Percentiles rank a stretch among this genome's conserved stretches.
Conservation (phyloP, 2,329 filamentous ascomycete species). For the Hypomyces rosellus region DNA sequence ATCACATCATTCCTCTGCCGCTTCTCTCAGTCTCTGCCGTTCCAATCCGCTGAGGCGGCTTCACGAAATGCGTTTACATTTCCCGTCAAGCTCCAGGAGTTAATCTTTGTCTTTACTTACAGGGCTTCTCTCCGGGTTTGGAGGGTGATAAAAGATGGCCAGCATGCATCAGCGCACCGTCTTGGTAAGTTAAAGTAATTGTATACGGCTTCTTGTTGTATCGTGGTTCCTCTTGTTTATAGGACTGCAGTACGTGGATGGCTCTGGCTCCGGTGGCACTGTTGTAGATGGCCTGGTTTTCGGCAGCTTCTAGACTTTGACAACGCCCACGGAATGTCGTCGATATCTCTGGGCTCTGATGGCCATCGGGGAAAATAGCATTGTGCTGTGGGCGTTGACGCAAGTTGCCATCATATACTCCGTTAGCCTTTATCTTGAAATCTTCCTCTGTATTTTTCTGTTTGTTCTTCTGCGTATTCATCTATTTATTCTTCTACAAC, state of each 20-base stretch:
- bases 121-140: slow-evolving; percentile 23
- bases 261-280: slow-evolving; percentile 31
- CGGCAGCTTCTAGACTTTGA: slow-evolving; percentile 19
- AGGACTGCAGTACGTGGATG: slow-evolving; percentile 33
- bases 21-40: slow-evolving; percentile 29
- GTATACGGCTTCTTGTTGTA: slow-evolving; percentile 35
- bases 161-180: slow-evolving; percentile 32
- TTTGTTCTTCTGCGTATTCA: too few relatives aligned
- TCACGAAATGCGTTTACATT: slow-evolving; percentile 24
- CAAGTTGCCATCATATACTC: slow-evolving; percentile 17
- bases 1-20: slow-evolving; percentile 26
- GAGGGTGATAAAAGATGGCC: slow-evolving; percentile 29
- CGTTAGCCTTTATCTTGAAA: slow-evolving; percentile 11
- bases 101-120: slow-evolving; percentile 36
- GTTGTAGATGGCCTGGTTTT: slow-evolving; percentile 31
- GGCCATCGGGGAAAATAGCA: slow-evolving; percentile 11
- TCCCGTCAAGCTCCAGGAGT: slow-evolving; percentile 18
- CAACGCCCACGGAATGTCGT: slow-evolving; percentile 14
- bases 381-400: slow-evolving; percentile 17
- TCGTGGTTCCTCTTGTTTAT: slow-evolving; percentile 20
- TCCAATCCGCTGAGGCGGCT: slow-evolving; percentile 30
- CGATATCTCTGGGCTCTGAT: slow-evolving; percentile 16
- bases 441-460: too few relatives aligned
- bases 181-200: slow-evolving; percentile 32
- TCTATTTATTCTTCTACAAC: too few relatives aligned